Conservation (phyloP, 495 filamentous ascomycete species). For the Neurospora sp. region DNA sequence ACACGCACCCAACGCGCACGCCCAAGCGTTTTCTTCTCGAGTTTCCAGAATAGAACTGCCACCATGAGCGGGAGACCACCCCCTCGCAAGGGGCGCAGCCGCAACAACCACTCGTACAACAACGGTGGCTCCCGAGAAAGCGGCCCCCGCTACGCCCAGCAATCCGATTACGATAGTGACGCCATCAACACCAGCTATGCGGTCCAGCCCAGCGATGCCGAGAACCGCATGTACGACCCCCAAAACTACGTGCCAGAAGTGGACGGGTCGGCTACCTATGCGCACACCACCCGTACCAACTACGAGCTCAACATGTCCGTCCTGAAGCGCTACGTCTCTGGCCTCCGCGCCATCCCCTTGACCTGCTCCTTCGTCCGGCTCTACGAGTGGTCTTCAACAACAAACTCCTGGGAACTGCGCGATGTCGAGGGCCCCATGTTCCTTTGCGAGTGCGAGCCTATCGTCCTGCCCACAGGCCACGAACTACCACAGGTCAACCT, state of each 20-base stretch:
- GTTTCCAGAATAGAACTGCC: not conserved
- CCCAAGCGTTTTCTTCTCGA: not conserved
- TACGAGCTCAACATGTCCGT: conserved; percentile 75
- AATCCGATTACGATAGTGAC: conserved; percentile 59
- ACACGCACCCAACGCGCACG: conserved; percentile 2
- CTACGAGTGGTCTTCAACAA: conserved; percentile 57
- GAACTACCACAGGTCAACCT: conserved; percentile 23
- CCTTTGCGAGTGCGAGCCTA: conserved; percentile 51
- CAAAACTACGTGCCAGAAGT: conserved; percentile 9
- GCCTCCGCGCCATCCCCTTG: conserved; percentile 54
- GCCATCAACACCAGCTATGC: conserved; percentile 31
- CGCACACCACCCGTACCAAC: conserved; percentile 52
- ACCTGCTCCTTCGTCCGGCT: conserved; percentile 72
- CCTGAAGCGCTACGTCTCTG: conserved; percentile 56
- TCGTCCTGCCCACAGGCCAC: conserved; percentile 15
- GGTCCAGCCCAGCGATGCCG: not conserved
- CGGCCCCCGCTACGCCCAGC: conserved; percentile 19
- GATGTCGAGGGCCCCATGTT: conserved; percentile 75
- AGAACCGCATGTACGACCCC: conserved; percentile 12
- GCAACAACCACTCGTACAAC: conserved; percentile 26
- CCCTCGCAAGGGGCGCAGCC: conserved; percentile 26
- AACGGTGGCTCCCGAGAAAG: conserved; percentile 4
- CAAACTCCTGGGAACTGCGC: conserved; percentile 63
- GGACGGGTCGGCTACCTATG: conserved; percentile 11
- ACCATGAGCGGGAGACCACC: conserved; percentile 19